Evolutionary conservation across 225 moss, liverwort and hornwort species (phyloP).

Genomic region (Sphagnum tenellum): DNA sequence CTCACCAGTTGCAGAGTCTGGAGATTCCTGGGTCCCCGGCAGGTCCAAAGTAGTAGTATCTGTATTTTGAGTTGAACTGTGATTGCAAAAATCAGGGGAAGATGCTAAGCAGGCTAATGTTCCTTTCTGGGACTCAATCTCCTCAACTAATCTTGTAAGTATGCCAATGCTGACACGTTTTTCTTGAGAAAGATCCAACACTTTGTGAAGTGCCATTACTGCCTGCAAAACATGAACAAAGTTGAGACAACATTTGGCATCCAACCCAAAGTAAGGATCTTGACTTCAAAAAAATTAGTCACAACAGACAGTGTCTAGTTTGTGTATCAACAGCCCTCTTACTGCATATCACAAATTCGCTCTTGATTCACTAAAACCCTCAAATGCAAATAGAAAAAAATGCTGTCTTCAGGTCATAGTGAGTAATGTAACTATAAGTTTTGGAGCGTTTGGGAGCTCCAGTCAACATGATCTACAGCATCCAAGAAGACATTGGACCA

Average conservation of each 20-base stretch:
- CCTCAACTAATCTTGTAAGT: constrained; percentile 58
- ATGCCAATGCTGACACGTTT: constrained; percentile 65
- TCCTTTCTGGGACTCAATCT: constrained; percentile 46
- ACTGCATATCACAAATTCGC: no score
- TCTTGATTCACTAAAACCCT: no score
- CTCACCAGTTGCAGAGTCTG: constrained; percentile 8
- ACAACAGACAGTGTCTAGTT: no score
- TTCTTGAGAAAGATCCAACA: constrained; percentile 76
- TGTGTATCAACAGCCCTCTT: no score
- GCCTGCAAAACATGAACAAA: constrained; percentile 40
- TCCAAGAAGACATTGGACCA: neutral
- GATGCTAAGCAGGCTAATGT: neutral
- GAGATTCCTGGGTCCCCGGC: constrained; percentile 9
- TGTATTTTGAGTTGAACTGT: no score
- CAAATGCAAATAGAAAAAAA: no score
- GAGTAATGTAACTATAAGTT: no score
- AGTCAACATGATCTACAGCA: neutral
- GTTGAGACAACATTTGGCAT: no score
- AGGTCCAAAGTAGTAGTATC: neutral
- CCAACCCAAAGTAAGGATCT: no score
- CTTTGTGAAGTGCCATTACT: constrained; percentile 59
- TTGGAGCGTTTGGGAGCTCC: neutral
- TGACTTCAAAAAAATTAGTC: no score
- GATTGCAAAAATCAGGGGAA: neutral
- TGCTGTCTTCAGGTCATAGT: no score